phyloP scores from a whole-genome alignment of 2,329 filamentous ascomycete species.

The Dothiorella sarmentorum region DNA sequence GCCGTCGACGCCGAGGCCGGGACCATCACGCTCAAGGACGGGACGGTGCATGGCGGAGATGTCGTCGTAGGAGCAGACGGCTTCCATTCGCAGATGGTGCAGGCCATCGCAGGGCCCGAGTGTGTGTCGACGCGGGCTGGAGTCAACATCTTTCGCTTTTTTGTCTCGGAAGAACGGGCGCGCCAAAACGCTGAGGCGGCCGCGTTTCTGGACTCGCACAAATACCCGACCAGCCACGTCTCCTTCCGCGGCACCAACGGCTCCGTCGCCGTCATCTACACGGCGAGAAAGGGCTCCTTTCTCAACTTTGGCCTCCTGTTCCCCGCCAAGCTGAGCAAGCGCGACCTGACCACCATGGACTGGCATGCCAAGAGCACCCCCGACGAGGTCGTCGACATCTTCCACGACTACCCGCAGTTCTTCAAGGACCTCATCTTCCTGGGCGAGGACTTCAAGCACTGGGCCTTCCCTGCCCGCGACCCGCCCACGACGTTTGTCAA shows the following conservation, averaged over 20 bases:
- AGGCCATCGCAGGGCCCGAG: slow-evolving; percentile 4
- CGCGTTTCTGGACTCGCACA: neutral
- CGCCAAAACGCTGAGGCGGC: neutral
- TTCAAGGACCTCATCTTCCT: slow-evolving; percentile 7
- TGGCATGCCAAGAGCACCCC: slow-evolving; percentile 1
- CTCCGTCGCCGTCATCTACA: slow-evolving; percentile 5
- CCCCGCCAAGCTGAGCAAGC: neutral
- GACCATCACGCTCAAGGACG: neutral
- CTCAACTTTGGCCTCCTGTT: slow-evolving; percentile 14
- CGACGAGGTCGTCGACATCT: slow-evolving; percentile 4
- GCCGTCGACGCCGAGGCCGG: slow-evolving; percentile 2
- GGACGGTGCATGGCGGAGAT: neutral
- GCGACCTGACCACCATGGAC: slow-evolving; percentile 5
- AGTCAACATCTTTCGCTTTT: slow-evolving; percentile 13
- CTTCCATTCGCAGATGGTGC: slow-evolving; percentile 10
- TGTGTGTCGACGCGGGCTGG: slow-evolving; percentile 1
- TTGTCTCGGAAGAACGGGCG: neutral
- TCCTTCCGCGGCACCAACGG: neutral
- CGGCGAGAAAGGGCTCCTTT: neutral
- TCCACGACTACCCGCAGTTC: slow-evolving; percentile 4
- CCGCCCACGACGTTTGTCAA: neutral
- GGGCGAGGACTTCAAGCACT: slow-evolving; percentile 13
- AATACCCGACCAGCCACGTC: neutral
- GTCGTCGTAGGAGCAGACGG: slow-evolving; percentile 8
- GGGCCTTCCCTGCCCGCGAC: neutral